These are phyloP conservation scores for Cymodocea nodosa DNA, from an alignment of 116 monocot genomes.

Conservation along the genomic window DNA sequence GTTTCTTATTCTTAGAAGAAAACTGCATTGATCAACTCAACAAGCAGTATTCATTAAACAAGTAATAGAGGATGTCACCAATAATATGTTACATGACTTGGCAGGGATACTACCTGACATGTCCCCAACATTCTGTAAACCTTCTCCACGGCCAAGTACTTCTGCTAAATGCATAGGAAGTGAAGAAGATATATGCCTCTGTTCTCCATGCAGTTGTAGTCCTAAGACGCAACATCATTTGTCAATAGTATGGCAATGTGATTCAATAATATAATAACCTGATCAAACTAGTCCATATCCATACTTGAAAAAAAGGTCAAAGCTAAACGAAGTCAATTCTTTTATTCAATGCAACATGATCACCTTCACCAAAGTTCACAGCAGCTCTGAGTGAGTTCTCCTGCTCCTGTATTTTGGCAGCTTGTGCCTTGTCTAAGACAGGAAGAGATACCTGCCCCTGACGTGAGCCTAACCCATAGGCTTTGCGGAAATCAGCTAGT, in stretches of 20 bases:
- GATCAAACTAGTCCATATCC: not conserved
- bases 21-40: too few relatives aligned
- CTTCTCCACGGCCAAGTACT: slow-evolving; percentile 26
- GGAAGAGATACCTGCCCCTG: slow-evolving; percentile 57
- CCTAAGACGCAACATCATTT: slow-evolving; percentile 15
- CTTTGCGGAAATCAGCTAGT: slow-evolving; percentile 78
- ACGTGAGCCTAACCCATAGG: slow-evolving; percentile 77
- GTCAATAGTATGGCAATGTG: not conserved
- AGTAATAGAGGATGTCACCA: too few relatives aligned
- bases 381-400: slow-evolving; percentile 73
- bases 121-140: too few relatives aligned
- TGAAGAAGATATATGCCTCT: slow-evolving; percentile 58
- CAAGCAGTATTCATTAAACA: too few relatives aligned
- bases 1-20: too few relatives aligned
- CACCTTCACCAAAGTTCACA: slow-evolving; percentile 94
- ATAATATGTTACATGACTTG: too few relatives aligned
- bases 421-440: slow-evolving; percentile 76
- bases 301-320: not conserved
- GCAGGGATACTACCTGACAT: too few relatives aligned
- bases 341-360: not conserved
- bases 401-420: slow-evolving; percentile 96
- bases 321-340: not conserved
- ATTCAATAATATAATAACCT: too few relatives aligned
- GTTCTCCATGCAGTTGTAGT: slow-evolving; percentile 53
- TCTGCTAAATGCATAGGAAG: slow-evolving; percentile 85